Percentiles rank a stretch among this genome's conserved stretches.
Conservation (phyloP, 768 basidiomycete genomes). For the Baorangia bicolor region DNA sequence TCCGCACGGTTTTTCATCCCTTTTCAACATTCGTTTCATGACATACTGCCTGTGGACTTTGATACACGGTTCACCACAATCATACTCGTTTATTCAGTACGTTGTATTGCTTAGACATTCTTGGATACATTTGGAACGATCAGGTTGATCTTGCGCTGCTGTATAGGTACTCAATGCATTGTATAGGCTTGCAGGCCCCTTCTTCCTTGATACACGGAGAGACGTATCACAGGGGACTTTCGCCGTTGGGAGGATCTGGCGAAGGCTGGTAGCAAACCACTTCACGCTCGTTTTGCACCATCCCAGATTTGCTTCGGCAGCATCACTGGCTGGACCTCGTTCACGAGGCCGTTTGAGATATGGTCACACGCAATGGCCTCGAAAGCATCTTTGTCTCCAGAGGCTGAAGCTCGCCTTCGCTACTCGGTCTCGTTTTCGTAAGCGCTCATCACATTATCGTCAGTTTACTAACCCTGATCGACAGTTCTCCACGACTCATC, state of each 20-base stretch:
- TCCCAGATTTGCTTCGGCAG: background rate
- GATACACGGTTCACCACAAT: background rate
- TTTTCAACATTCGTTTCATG: constrained; percentile 8
- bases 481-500: no score
- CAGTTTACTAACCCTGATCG: no score
- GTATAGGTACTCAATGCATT: background rate
- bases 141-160: background rate
- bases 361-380: no score
- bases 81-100: background rate
- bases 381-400: no score
- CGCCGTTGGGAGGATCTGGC: no score
- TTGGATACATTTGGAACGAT: background rate
- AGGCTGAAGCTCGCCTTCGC: no score
- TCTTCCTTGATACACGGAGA: no score
- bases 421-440: no score
- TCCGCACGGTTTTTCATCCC: background rate
- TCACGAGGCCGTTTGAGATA: no score
- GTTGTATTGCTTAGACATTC: background rate
- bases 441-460: no score
- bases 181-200: background rate
- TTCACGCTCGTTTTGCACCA: background rate
- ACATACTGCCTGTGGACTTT: background rate
- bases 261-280: background rate
- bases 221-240: no score
- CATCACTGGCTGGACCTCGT: no score